Conservation (phyloP, 148 eudicot genomes). For the Persicaria maculosa region DNA sequence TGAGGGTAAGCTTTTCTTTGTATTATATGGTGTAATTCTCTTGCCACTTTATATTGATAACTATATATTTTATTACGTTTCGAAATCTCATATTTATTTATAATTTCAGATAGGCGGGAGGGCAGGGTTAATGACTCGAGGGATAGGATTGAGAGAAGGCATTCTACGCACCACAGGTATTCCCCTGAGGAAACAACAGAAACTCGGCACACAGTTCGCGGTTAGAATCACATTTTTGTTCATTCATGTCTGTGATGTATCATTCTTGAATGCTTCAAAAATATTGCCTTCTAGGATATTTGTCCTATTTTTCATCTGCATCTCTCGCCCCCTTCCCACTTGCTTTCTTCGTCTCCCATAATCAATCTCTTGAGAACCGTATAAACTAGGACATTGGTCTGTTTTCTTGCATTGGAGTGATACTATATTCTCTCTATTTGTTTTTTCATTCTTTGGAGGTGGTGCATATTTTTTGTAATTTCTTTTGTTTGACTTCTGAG, state of each 20-base stretch:
- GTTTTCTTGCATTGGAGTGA: background rate
- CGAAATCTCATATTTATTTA: slow-evolving; percentile 16
- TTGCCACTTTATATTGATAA: background rate
- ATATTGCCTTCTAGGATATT: background rate
- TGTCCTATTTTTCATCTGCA: background rate
- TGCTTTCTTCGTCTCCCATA: background rate
- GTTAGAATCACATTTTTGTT: slow-evolving; percentile 30
- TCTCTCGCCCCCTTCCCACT: background rate
- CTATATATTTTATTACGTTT: background rate
- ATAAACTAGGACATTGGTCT: background rate
- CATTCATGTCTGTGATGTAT: slow-evolving; percentile 4
- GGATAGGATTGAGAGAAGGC: slow-evolving; percentile 69
- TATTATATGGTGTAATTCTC: background rate
- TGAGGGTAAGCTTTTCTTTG: slow-evolving; percentile 52
- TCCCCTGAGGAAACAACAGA: slow-evolving; percentile 57
- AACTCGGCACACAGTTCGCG: slow-evolving; percentile 35
- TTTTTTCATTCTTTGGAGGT: background rate
- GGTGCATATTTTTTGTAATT: background rate
- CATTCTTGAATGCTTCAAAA: background rate
- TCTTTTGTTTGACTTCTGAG: background rate
- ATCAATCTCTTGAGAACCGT: background rate
- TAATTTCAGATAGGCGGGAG: slow-evolving; percentile 55
- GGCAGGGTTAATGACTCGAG: slow-evolving; percentile 51
- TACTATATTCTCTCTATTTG: background rate
- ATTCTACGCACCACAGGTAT: slow-evolving; percentile 50